Conservation (phyloP, 495 filamentous ascomycete species). For the Penicillium coprophilum region DNA sequence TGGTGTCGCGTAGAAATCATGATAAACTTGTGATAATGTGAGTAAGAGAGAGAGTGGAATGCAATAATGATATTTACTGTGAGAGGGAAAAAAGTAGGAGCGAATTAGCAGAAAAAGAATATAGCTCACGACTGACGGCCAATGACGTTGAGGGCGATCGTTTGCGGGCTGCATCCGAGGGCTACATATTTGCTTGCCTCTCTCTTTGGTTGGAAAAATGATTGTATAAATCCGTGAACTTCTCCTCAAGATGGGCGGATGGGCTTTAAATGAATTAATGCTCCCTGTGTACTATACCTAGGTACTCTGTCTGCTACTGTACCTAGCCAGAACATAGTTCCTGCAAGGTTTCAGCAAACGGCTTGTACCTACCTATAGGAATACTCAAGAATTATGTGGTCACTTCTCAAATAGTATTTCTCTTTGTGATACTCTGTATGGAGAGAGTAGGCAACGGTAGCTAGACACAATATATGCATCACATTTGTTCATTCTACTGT, state of each 20-base stretch:
- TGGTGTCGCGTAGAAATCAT: constrained; percentile 58
- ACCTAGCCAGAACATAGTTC: neutral
- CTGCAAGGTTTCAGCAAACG: neutral
- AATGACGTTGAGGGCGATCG: constrained; percentile 33
- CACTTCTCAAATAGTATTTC: too few relatives aligned
- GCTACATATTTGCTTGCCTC: constrained; percentile 6
- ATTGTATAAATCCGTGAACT: neutral
- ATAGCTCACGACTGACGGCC: constrained; percentile 23
- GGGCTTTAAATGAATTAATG: neutral
- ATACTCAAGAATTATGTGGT: too few relatives aligned
- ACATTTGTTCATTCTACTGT: too few relatives aligned
- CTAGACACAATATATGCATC: too few relatives aligned
- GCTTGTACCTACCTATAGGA: too few relatives aligned
- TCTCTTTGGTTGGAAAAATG: neutral
- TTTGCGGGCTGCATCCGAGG: constrained; percentile 13
- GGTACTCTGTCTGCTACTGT: neutral
- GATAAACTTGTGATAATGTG: neutral
- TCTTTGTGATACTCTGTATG: too few relatives aligned
- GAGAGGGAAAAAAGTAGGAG: neutral
- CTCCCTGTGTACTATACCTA: neutral
- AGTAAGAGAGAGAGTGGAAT: neutral
- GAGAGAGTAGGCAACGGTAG: too few relatives aligned
- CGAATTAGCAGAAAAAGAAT: constrained; percentile 2
- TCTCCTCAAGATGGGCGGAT: too few relatives aligned
- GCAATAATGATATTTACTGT: neutral